Evolutionary conservation across 805 yeast genomes (phyloP).

Genomic region (Schizosaccharomyces lindneri): DNA sequence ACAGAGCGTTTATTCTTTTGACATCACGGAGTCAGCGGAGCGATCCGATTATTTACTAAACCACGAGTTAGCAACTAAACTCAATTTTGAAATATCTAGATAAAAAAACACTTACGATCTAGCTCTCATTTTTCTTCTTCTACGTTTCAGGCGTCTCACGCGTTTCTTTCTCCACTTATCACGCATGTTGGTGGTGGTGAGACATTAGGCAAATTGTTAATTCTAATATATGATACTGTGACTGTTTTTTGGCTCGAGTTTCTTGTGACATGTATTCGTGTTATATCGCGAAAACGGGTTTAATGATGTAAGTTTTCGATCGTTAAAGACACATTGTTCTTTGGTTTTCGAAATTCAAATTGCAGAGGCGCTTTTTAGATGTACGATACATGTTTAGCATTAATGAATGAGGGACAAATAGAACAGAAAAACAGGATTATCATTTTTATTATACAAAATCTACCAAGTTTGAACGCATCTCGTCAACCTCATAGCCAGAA

Average conservation of each 20-base stretch:
- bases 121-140: conserved; percentile 2
- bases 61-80: neutral
- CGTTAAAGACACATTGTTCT: no score
- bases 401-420: no score
- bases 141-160: conserved; percentile 2
- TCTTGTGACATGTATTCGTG: neutral
- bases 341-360: no score
- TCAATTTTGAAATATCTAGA: neutral
- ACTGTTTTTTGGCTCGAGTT: neutral
- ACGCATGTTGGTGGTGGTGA: conserved; percentile 1
- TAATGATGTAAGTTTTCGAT: no score
- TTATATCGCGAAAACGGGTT: neutral
- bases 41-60: neutral
- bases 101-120: neutral
- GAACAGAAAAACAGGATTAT: no score
- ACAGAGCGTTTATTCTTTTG: no score
- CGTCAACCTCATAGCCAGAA: no score
- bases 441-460: no score
- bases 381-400: no score
- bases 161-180: conserved; percentile 3
- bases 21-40: no score
- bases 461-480: no score
- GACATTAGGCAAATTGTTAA: neutral
- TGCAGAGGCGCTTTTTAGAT: no score
- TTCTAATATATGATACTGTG: neutral